Conservation (phyloP, 2,329 filamentous ascomycete genomes). For the Botrytis tulipae region DNA sequence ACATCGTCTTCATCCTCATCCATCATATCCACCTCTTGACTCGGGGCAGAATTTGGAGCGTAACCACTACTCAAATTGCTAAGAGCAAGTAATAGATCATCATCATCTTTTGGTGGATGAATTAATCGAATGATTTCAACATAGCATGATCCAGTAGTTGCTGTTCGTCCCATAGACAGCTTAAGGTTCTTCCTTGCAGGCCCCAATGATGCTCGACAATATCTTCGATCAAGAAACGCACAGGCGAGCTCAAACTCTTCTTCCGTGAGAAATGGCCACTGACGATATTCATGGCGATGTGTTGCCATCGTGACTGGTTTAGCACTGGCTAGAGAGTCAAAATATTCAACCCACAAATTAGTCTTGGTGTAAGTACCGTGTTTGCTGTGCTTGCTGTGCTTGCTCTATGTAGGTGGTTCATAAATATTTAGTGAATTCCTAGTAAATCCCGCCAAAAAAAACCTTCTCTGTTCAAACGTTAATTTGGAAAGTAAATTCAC, state of each 20-base stretch:
- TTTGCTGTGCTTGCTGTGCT: neutral
- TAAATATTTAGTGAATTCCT: neutral
- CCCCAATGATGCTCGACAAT: conserved; percentile 58
- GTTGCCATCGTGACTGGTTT: conserved; percentile 26
- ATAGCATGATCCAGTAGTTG: conserved; percentile 34
- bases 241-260: conserved; percentile 66
- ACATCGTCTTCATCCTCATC: conserved; percentile 37
- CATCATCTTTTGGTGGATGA: conserved; percentile 31
- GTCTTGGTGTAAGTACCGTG: neutral
- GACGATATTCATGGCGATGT: conserved; percentile 41
- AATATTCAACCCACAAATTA: neutral
- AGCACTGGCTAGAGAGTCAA: conserved; percentile 8
- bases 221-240: conserved; percentile 58
- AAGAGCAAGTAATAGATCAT: conserved; percentile 35
- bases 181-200: conserved; percentile 54
- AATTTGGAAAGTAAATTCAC: neutral
- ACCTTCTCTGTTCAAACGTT: neutral
- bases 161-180: conserved; percentile 46
- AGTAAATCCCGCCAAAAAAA: no score
- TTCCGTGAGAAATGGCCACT: conserved; percentile 59
- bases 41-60: conserved; percentile 15
- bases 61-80: conserved; percentile 27
- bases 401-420: neutral
- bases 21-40: conserved; percentile 32
- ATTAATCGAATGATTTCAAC: conserved; percentile 38